phyloP scores from a whole-genome alignment of 345 rosid species.

The Streptanthus diversifolius region DNA sequence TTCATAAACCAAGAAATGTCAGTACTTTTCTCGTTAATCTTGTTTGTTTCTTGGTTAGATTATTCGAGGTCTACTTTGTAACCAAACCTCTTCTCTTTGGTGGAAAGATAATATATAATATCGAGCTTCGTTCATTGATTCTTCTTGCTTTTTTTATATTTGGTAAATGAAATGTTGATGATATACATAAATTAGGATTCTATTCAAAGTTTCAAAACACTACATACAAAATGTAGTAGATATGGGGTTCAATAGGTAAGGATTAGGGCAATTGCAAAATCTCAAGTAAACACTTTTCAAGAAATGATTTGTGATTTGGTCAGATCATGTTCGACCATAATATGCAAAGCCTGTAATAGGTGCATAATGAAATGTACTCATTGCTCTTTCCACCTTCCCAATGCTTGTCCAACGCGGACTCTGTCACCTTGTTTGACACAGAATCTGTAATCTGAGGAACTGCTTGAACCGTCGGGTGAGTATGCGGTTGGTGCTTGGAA shows the following conservation, averaged over 20 bases:
- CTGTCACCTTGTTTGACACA: constrained; percentile 58
- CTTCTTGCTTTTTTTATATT: background rate
- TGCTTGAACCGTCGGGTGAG: constrained; percentile 28
- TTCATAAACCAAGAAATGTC: constrained; percentile 12
- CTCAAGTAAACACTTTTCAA: background rate
- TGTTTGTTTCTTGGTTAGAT: background rate
- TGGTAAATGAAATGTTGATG: background rate
- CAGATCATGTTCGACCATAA: background rate
- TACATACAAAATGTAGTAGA: background rate
- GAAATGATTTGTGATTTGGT: background rate
- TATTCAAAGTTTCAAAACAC: background rate
- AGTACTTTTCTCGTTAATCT: background rate
- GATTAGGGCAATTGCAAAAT: background rate
- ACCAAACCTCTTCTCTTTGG: constrained; percentile 1
- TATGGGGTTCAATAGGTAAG: background rate
- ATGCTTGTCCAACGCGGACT: constrained; percentile 72
- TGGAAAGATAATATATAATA: background rate
- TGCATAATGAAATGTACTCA: constrained; percentile 7
- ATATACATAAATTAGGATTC: background rate
- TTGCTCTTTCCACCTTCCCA: constrained; percentile 62
- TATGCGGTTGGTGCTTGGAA: constrained; percentile 73
- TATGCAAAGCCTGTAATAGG: background rate
- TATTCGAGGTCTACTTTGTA: constrained; percentile 7
- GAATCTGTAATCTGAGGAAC: constrained; percentile 60
- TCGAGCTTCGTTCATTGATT: background rate